Conservation (phyloP, 2,329 filamentous ascomycete species). For the Aspergillus sp. region DNA sequence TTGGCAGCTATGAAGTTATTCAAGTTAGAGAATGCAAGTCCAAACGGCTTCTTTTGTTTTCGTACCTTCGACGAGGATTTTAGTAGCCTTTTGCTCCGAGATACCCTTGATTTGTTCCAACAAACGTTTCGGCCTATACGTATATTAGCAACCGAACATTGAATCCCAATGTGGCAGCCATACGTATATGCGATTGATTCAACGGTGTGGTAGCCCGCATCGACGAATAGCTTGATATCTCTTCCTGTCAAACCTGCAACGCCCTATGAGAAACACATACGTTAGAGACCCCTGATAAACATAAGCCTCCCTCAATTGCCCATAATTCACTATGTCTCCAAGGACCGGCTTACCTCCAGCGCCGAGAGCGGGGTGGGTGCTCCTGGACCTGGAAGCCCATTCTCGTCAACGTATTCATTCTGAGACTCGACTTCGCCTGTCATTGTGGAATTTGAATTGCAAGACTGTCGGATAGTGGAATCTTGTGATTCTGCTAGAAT, state of each 20-base stretch:
- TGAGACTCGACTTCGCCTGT: constrained; percentile 59
- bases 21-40: constrained; percentile 6
- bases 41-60: background rate
- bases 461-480: background rate
- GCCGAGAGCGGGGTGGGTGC: constrained; percentile 84
- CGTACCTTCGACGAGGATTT: constrained; percentile 80
- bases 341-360: constrained; percentile 64
- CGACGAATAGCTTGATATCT: constrained; percentile 86
- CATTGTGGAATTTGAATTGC: constrained; percentile 14
- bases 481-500: background rate
- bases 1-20: constrained; percentile 63
- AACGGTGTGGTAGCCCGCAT: constrained; percentile 91
- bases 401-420: constrained; percentile 62
- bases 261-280: constrained; percentile 51
- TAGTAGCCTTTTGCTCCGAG: constrained; percentile 90
- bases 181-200: constrained; percentile 93
- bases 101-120: constrained; percentile 97
- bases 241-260: constrained; percentile 84
- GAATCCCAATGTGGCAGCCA: constrained; percentile 16
- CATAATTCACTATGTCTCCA: background rate
- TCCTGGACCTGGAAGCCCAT: constrained; percentile 69
- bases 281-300: background rate
- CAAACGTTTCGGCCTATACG: constrained; percentile 55
- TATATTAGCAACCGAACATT: background rate
- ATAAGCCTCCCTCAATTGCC: background rate